These are phyloP conservation scores for Vitis labrusca DNA, from an alignment of 164 flowering plant genomes.

Conservation along the genomic window DNA sequence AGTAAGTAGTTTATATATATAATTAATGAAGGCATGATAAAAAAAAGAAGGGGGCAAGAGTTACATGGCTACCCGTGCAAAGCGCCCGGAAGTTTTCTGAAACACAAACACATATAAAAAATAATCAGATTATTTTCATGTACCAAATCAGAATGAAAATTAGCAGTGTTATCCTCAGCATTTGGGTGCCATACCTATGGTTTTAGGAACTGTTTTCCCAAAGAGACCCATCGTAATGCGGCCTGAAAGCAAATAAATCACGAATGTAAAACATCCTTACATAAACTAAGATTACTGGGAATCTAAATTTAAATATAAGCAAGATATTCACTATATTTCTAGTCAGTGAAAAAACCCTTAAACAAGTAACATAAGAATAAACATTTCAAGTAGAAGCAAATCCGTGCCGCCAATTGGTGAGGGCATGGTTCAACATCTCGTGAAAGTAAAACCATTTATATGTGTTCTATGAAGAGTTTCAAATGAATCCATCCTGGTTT, in stretches of 20 bases:
- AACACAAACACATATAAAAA: background rate
- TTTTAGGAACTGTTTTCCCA: conserved; percentile 51
- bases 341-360: too few relatives aligned
- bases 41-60: conserved; percentile 15
- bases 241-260: conserved; percentile 27
- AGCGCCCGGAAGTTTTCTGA: conserved; percentile 62
- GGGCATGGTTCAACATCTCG: too few relatives aligned
- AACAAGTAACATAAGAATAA: too few relatives aligned
- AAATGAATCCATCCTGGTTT: too few relatives aligned
- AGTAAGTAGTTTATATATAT: background rate
- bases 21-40: background rate
- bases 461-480: too few relatives aligned
- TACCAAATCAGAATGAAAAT: background rate
- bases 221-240: conserved; percentile 52
- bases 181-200: conserved; percentile 29
- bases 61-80: conserved; percentile 55
- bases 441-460: too few relatives aligned
- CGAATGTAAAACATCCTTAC: background rate
- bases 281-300: background rate
- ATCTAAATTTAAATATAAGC: background rate
- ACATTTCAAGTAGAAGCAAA: too few relatives aligned
- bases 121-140: background rate
- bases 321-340: too few relatives aligned
- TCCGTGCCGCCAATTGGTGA: too few relatives aligned
- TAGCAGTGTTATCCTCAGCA: background rate